phyloP scores from a whole-genome alignment of 2,329 filamentous ascomycete species.

The Pseudogymnoascus sp. region DNA sequence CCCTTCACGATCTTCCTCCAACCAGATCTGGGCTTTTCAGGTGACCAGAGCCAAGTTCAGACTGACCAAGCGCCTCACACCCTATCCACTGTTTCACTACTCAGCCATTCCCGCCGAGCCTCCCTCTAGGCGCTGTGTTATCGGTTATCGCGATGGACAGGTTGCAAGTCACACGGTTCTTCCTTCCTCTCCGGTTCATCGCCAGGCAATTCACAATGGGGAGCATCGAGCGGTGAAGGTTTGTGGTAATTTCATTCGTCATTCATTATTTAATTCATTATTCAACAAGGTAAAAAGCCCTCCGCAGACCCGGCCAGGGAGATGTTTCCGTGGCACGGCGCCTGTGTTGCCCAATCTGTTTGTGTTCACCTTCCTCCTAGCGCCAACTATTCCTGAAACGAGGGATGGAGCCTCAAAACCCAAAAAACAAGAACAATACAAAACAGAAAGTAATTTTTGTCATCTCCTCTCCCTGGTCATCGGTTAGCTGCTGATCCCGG shows the following conservation, averaged over 20 bases:
- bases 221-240: neutral
- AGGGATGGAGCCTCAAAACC: neutral
- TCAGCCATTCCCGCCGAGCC: neutral
- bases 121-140: conserved; percentile 1
- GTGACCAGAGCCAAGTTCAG: neutral
- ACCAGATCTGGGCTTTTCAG: neutral
- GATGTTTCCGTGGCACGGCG: neutral
- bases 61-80: conserved; percentile 5
- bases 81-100: conserved; percentile 1
- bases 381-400: conserved; percentile 4
- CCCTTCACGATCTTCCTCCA: neutral
- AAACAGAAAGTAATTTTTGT: neutral
- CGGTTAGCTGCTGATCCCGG: neutral
- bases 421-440: conserved; percentile 1
- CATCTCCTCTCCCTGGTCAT: neutral
- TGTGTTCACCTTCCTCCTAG: conserved; percentile 1
- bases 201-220: neutral
- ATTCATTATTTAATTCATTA: conserved; percentile 5
- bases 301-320: neutral
- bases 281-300: neutral
- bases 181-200: neutral
- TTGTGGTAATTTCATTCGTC: conserved; percentile 6
- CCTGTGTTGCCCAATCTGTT: neutral
- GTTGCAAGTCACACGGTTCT: neutral
- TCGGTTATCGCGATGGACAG: neutral